Percentiles rank a stretch among this genome's conserved stretches.
Conservation (phyloP, 2,329 filamentous ascomycete genomes). For the Claviceps purpurea region DNA sequence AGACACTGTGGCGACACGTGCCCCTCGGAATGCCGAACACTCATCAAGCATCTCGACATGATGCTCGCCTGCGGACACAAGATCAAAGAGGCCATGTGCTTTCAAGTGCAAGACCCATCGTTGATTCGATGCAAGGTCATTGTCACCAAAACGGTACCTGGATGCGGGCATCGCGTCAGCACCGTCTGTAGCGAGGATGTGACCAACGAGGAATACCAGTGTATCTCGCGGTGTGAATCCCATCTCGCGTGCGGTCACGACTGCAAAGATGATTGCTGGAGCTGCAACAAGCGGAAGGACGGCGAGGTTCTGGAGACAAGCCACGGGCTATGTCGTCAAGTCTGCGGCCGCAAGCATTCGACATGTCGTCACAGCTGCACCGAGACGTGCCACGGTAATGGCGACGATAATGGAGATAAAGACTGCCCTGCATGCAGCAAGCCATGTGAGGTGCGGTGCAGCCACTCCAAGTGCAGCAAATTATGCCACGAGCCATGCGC, state of each 20-base stretch:
- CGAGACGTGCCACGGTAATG: constrained; percentile 35
- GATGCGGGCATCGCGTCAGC: constrained; percentile 39
- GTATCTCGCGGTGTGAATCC: constrained; percentile 31
- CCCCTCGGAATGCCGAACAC: background rate
- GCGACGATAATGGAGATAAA: constrained; percentile 1
- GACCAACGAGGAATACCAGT: constrained; percentile 26
- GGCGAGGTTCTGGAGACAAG: constrained; percentile 16
- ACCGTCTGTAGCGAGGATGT: constrained; percentile 39
- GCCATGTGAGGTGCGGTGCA: constrained; percentile 42
- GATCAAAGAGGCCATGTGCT: constrained; percentile 18
- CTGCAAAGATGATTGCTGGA: constrained; percentile 35
- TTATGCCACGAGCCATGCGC: constrained; percentile 45
- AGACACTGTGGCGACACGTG: background rate
- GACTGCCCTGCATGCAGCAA: constrained; percentile 33
- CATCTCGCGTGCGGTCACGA: constrained; percentile 43
- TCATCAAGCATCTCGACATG: background rate
- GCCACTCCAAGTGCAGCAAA: constrained; percentile 41
- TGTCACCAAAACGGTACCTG: constrained; percentile 35
- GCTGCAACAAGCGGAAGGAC: constrained; percentile 29
- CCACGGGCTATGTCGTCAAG: constrained; percentile 34
- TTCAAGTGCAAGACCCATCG: constrained; percentile 28
- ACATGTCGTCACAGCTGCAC: constrained; percentile 45
- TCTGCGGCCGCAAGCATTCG: constrained; percentile 34
- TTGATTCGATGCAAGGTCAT: constrained; percentile 32
- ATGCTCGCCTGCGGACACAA: constrained; percentile 1